A percentile compares a stretch with the other conserved stretches of the same genome.
phyloP scores from a whole-genome alignment of 371 early-diverging fungal species.

The Rhizoclosmatium hyalinum region DNA sequence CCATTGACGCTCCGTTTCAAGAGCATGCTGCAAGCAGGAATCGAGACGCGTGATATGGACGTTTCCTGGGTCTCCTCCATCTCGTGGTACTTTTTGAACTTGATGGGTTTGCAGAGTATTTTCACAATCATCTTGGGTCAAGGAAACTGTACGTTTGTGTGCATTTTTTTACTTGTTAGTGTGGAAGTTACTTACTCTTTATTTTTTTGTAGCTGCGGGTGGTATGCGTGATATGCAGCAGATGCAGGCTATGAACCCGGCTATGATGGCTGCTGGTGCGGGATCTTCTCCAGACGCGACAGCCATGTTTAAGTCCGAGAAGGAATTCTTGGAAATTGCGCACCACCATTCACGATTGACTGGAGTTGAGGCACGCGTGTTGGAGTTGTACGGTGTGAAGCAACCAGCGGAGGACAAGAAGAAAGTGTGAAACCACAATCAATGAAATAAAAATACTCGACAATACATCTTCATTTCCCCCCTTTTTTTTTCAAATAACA shows the following conservation, averaged over 20 bases:
- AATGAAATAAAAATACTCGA: background rate
- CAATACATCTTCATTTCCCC: too few species aligned
- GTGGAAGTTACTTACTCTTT: background rate
- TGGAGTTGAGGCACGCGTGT: conserved; percentile 80
- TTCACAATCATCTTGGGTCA: conserved; percentile 91
- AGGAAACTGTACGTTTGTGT: conserved; percentile 71
- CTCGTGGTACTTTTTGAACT: conserved; percentile 97
- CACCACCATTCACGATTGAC: conserved; percentile 75
- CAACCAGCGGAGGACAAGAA: background rate
- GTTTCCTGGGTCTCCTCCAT: conserved; percentile 96
- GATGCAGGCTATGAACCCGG: conserved; percentile 78
- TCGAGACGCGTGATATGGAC: conserved; percentile 96
- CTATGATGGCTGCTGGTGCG: conserved; percentile 57
- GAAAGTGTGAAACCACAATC: background rate
- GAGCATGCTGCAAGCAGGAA: conserved; percentile 94
- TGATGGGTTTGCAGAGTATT: conserved; percentile 93
- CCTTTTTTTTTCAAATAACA: background rate
- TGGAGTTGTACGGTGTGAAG: conserved; percentile 70
- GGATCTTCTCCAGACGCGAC: conserved; percentile 75
- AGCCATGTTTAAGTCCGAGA: conserved; percentile 86
- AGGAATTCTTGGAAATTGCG: conserved; percentile 83
- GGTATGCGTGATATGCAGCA: conserved; percentile 88
- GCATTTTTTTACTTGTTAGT: background rate
- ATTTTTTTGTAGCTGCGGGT: conserved; percentile 73
- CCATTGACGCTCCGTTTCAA: conserved; percentile 96